A percentile compares a stretch with the other conserved stretches of the same genome.
Conservation (phyloP, 2,329 filamentous ascomycete genomes). For the Orbilia brochopaga region DNA sequence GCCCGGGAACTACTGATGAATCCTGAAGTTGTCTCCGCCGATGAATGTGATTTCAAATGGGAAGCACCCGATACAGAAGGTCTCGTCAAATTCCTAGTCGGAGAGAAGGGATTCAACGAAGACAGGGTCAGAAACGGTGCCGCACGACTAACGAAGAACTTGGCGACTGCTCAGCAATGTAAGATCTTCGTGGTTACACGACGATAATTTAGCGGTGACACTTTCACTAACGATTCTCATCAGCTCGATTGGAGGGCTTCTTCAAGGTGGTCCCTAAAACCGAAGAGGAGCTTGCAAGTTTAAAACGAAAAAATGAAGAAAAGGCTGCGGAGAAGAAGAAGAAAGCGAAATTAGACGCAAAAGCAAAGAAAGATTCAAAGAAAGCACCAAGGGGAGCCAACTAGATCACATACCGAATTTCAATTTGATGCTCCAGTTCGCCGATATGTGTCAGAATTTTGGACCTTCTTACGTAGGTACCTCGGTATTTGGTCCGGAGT, state of each 20-base stretch:
- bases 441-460: not conserved
- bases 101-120: slow-evolving; percentile 95
- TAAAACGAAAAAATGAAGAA: slow-evolving; percentile 94
- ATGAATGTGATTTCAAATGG: slow-evolving; percentile 98
- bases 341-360: slow-evolving; percentile 90
- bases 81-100: slow-evolving; percentile 84
- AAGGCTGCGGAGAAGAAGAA: slow-evolving; percentile 93
- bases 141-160: slow-evolving; percentile 80
- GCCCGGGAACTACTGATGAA: slow-evolving; percentile 90
- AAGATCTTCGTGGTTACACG: slow-evolving; percentile 3
- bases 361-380: slow-evolving; percentile 92
- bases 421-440: not conserved
- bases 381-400: slow-evolving; percentile 73
- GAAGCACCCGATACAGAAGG: slow-evolving; percentile 89
- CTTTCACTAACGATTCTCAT: slow-evolving; percentile 6
- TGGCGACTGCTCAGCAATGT: slow-evolving; percentile 84
- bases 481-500: not conserved
- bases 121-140: slow-evolving; percentile 84
- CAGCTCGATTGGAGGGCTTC: slow-evolving; percentile 85
- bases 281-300: slow-evolving; percentile 77
- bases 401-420: slow-evolving; percentile 53
- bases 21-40: slow-evolving; percentile 83
- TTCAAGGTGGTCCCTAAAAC: slow-evolving; percentile 93
- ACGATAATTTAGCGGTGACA: not conserved
- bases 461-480: not conserved